Conservation (phyloP, 225 moss, liverwort and hornwort genomes). For the Rhytidiadelphus loreus region DNA sequence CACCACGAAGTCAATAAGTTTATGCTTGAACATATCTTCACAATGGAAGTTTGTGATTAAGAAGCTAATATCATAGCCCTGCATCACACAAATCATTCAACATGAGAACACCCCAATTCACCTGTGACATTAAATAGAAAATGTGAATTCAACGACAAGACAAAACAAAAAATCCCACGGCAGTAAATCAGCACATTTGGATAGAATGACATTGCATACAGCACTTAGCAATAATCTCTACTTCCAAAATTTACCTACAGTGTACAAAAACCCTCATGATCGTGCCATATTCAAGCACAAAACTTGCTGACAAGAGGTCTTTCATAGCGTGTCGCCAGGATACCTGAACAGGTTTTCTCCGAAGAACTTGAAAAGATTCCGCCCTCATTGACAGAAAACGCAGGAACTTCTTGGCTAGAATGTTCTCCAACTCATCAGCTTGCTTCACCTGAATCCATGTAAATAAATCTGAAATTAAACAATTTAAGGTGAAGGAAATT, state of each 20-base stretch:
- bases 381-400: slow-evolving; percentile 98
- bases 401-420: slow-evolving; percentile 82
- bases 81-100: neutral
- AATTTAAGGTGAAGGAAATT: neutral
- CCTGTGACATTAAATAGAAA: neutral
- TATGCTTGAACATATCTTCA: slow-evolving; percentile 98
- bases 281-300: neutral
- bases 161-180: neutral
- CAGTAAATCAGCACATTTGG: neutral
- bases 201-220: neutral
- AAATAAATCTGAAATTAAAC: neutral
- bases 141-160: neutral
- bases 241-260: neutral
- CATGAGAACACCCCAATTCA: neutral
- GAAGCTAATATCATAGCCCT: slow-evolving; percentile 99
- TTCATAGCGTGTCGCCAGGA: neutral
- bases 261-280: neutral
- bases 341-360: slow-evolving; percentile 98
- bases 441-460: slow-evolving; percentile 70
- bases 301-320: neutral
- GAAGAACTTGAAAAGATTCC: slow-evolving; percentile 95
- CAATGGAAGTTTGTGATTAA: slow-evolving; percentile 94
- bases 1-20: slow-evolving; percentile 92
- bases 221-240: neutral
- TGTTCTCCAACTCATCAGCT: slow-evolving; percentile 96